phyloP scores from a whole-genome alignment of 2,329 filamentous ascomycete genomes.

The Periconia macrospinosa region DNA sequence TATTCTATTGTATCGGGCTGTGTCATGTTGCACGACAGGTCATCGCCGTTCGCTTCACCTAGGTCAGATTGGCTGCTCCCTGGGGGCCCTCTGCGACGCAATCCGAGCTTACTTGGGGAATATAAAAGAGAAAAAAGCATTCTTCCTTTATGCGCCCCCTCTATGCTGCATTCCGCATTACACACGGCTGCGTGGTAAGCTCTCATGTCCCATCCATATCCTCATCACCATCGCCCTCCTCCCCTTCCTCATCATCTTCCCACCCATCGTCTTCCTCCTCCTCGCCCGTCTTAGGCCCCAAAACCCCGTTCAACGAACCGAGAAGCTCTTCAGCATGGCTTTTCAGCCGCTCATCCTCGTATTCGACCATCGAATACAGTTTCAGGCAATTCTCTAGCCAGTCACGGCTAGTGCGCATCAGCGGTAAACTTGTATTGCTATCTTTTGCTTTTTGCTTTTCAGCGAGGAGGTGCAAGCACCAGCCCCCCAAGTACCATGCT shows the following conservation, averaged over 20 bases:
- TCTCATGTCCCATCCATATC: constrained; percentile 44
- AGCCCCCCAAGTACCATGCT: constrained; percentile 95
- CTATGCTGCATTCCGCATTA: background rate
- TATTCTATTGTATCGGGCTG: background rate
- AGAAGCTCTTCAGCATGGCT: constrained; percentile 76
- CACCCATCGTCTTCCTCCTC: constrained; percentile 48
- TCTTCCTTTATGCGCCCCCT: background rate
- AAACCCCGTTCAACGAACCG: constrained; percentile 46
- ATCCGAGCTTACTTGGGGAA: background rate
- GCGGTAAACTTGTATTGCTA: constrained; percentile 56
- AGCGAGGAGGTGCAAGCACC: constrained; percentile 81
- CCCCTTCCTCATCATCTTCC: constrained; percentile 38
- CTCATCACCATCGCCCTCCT: constrained; percentile 33
- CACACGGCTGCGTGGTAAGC: background rate
- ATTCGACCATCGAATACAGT: constrained; percentile 77
- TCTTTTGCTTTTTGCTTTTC: constrained; percentile 64
- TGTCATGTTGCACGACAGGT: background rate
- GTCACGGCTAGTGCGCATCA: constrained; percentile 73
- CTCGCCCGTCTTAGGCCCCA: constrained; percentile 48
- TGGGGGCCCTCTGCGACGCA: background rate
- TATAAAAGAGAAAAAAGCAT: background rate
- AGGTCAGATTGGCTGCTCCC: background rate
- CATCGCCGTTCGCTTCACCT: background rate
- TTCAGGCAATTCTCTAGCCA: constrained; percentile 82
- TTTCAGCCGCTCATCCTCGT: constrained; percentile 79